Evolutionary conservation across 768 basidiomycete genomes (phyloP).

Genomic region (Mycena pura): DNA sequence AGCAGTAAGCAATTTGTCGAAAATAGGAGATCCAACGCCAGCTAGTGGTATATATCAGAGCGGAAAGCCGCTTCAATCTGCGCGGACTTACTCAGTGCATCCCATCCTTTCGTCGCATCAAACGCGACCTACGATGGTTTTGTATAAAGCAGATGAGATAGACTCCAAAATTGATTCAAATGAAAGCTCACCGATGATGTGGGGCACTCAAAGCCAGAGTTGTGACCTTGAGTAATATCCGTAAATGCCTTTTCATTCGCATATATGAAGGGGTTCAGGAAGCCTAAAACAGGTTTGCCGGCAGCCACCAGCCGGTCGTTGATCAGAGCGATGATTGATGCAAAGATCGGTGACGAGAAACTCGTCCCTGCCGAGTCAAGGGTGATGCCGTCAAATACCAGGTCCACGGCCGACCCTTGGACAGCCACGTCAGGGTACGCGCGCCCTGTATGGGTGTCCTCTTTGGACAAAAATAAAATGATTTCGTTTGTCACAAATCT

Average conservation of each 20-base stretch:
- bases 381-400: background rate
- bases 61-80: background rate
- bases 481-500: too few relatives aligned
- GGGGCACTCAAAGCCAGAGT: slow-evolving; percentile 4
- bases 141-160: slow-evolving; percentile 5
- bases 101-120: slow-evolving; percentile 3
- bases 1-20: background rate
- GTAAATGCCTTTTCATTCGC: background rate
- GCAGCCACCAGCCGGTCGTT: slow-evolving; percentile 1
- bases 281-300: background rate
- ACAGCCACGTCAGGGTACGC: slow-evolving; percentile 26
- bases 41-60: background rate
- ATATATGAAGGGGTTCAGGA: background rate
- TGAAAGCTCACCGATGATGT: background rate
- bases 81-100: background rate
- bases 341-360: slow-evolving; percentile 46
- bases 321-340: too few relatives aligned
- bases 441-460: too few relatives aligned
- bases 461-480: too few relatives aligned
- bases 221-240: background rate
- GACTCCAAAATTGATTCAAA: slow-evolving; percentile 3
- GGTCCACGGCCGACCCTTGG: background rate
- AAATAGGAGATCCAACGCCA: background rate
- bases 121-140: slow-evolving; percentile 5
- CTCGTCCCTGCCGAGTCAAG: slow-evolving; percentile 47